Evolutionary conservation across 768 basidiomycete genomes (phyloP).

Genomic region (Podaxis mareebaensis): DNA sequence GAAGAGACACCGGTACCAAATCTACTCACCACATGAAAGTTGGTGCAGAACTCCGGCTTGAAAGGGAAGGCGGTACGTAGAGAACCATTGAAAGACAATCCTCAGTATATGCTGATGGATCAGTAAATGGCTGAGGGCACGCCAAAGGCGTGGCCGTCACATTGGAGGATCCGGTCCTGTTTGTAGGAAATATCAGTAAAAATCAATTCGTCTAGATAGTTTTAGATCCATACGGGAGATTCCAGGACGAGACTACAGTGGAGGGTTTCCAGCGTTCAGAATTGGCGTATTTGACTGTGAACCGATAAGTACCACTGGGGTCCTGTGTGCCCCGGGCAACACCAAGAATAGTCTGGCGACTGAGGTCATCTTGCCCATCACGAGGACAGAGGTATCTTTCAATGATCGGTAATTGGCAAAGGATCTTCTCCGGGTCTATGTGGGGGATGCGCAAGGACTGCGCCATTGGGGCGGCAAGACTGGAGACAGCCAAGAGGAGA

Average conservation of each 20-base stretch:
- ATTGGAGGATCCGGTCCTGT: conserved; percentile 53
- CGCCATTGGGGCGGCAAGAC: conserved; percentile 31
- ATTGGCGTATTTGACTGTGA: conserved; percentile 66
- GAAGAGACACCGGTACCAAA: background rate
- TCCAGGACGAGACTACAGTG: conserved; percentile 53
- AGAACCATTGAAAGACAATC: conserved; percentile 83
- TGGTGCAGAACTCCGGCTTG: conserved; percentile 37
- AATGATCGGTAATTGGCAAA: conserved; percentile 50
- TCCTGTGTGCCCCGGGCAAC: conserved; percentile 53
- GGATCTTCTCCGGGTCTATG: conserved; percentile 37
- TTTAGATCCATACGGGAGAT: conserved; percentile 53
- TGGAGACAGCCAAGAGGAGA: conserved; percentile 28
- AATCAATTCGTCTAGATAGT: background rate
- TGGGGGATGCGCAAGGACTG: conserved; percentile 32
- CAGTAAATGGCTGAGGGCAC: conserved; percentile 66
- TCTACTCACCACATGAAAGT: conserved; percentile 60
- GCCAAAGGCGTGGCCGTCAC: conserved; percentile 59
- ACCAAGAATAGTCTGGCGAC: conserved; percentile 51
- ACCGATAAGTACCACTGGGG: conserved; percentile 51
- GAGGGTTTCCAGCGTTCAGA: conserved; percentile 65
- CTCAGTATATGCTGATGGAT: conserved; percentile 57
- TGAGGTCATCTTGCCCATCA: conserved; percentile 26
- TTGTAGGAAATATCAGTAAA: conserved; percentile 1
- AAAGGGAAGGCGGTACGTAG: conserved; percentile 57
- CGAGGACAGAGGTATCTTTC: conserved; percentile 43